Evolutionary conservation across 2,329 filamentous ascomycete genomes (phyloP).

Genomic region (Colletotrichum trifolii): DNA sequence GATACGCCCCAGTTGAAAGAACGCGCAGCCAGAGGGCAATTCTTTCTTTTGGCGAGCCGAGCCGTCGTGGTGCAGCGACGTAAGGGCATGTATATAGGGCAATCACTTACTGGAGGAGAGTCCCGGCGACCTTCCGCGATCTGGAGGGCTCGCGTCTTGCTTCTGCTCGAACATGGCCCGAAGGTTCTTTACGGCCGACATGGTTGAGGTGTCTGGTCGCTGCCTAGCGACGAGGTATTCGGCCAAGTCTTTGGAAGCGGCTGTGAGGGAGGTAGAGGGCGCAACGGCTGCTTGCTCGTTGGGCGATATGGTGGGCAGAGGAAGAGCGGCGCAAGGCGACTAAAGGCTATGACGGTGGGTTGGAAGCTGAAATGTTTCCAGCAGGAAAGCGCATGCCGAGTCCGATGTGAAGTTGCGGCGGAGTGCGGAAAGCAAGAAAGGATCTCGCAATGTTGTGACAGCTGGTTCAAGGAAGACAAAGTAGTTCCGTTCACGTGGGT

Average conservation of each 20-base stretch:
- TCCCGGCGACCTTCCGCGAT: slow-evolving; percentile 76
- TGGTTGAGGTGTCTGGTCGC: slow-evolving; percentile 51
- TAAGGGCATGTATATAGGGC: slow-evolving; percentile 40
- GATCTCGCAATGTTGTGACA: neutral
- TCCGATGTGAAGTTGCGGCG: slow-evolving; percentile 1
- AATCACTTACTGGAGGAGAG: slow-evolving; percentile 54
- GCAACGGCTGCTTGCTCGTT: slow-evolving; percentile 20
- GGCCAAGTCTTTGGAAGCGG: slow-evolving; percentile 12
- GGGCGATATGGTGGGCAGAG: slow-evolving; percentile 11
- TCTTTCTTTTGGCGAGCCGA: too few relatives aligned
- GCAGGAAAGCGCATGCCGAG: slow-evolving; percentile 27
- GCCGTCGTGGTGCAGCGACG: neutral
- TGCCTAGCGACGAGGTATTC: slow-evolving; percentile 14
- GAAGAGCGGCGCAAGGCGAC: slow-evolving; percentile 13
- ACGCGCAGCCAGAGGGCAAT: neutral
- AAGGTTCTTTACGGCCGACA: slow-evolving; percentile 79
- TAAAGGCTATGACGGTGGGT: slow-evolving; percentile 11
- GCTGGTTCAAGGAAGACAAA: too few relatives aligned
- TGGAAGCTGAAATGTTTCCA: slow-evolving; percentile 13
- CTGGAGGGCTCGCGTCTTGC: slow-evolving; percentile 72
- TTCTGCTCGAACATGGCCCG: slow-evolving; percentile 85
- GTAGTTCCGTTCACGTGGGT: too few relatives aligned
- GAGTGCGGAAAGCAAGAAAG: neutral
- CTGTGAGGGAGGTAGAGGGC: slow-evolving; percentile 11
- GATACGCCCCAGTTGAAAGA: too few relatives aligned